Percentiles rank a stretch among this genome's conserved stretches.
phyloP scores from a whole-genome alignment of 139 green algal genomes.

The Chlorella vulgaris region DNA sequence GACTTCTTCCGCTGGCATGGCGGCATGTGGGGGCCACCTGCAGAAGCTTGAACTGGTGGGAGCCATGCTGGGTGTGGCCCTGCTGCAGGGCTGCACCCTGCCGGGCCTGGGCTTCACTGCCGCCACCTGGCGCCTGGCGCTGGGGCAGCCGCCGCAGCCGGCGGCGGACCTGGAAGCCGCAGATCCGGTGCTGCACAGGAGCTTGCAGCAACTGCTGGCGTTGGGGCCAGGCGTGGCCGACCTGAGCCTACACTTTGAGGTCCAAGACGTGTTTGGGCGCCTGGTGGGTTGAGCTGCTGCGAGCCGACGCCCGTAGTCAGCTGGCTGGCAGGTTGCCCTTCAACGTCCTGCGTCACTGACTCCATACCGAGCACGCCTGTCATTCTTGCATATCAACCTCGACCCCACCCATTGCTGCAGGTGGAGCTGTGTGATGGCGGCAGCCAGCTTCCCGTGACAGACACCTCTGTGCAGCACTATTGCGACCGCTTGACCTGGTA shows the following conservation, averaged over 20 bases:
- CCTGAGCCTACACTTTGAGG: slow-evolving; percentile 25
- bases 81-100: slow-evolving; percentile 41
- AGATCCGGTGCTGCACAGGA: slow-evolving; percentile 7
- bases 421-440: slow-evolving; percentile 22
- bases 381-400: too few relatives aligned
- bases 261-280: background rate
- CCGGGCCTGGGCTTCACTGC: slow-evolving; percentile 28
- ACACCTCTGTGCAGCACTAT: slow-evolving; percentile 11
- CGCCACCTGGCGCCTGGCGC: slow-evolving; percentile 29
- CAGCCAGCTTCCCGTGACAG: background rate
- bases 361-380: too few relatives aligned
- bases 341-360: too few relatives aligned
- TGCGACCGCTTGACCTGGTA: slow-evolving; percentile 12
- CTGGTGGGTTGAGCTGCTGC: background rate
- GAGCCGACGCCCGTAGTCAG: too few relatives aligned
- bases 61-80: slow-evolving; percentile 23
- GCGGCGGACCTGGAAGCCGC: slow-evolving; percentile 26
- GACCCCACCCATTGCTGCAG: background rate
- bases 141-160: slow-evolving; percentile 23
- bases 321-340: too few relatives aligned
- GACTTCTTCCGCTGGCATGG: background rate
- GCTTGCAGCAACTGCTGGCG: slow-evolving; percentile 6
- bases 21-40: slow-evolving; percentile 7
- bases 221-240: slow-evolving; percentile 6
- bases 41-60: slow-evolving; percentile 41